Evolutionary conservation across 352 stramenopile genomes (phyloP), one percentile per base, ranked within the genome.

Genomic region (Phytophthora crassamura): DNA sequence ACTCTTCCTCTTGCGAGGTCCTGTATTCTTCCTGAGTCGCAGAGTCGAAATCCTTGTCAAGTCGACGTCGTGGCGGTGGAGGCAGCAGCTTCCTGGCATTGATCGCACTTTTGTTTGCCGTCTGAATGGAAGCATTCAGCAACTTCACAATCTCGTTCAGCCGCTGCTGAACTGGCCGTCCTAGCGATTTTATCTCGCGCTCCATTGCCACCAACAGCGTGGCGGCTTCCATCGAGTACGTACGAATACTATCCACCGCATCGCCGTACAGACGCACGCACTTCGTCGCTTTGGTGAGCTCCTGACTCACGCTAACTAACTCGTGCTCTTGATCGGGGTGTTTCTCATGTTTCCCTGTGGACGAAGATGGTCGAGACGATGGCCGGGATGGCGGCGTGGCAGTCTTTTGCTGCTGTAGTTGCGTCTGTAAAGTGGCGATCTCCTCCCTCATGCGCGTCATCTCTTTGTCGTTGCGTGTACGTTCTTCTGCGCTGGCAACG

Each of bases 101-200:
- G 5, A 63, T 54, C 5, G 80, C 67, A 11, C 74, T 83, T n/a
- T 38, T 61, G n/a, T 87, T 86, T 11, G 82, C 82, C 1, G 72
- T 75, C 42, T 93, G 82, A 7, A 93, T 87, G 1, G 75, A 73
- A 15, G 75, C 71, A 34, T 95, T 95, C 11, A 95, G 59, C 8
- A 82, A 55, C 64, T 92, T 93, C 34, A 95, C 84, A 28, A 93
- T 80, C 58, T 93, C 86, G 48, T 92, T 93, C 20, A 95, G 67
- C n/a, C 84, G 70, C 33, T 92, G 82, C 63, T 95, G 86, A 4
- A 91, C 82, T 7, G 82, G 76, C 3, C 86, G 55, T 0, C 86
- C 86, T 4, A 95, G 72, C 2, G 85, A 60, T 32, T 86, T 93
- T 49, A 95, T 79, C 41, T 95, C 84, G 6, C 84, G 69, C 47